These are phyloP conservation scores for Apiosordaria backusii DNA, from an alignment of 495 filamentous ascomycete species.

Conservation along the genomic window DNA sequence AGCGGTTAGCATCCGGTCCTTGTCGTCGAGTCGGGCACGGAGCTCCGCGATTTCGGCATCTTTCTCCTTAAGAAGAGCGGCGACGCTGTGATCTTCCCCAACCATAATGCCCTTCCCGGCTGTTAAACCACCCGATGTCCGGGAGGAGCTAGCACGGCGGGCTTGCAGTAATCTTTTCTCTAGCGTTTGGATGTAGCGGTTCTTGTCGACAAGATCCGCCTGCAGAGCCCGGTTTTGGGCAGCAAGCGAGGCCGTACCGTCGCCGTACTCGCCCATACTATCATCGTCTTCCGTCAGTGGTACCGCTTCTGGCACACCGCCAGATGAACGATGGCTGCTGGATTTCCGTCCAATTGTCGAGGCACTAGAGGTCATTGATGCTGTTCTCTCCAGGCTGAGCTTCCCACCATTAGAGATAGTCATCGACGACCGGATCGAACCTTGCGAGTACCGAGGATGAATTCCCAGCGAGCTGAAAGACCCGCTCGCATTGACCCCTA, in stretches of 20 bases:
- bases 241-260: constrained; percentile 76
- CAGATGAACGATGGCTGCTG: constrained; percentile 43
- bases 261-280: constrained; percentile 74
- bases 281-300: constrained; percentile 63
- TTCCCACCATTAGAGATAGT: constrained; percentile 64
- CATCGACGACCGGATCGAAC: constrained; percentile 65
- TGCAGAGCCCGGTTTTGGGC: constrained; percentile 84
- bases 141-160: constrained; percentile 81
- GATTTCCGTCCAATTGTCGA: constrained; percentile 54
- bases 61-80: constrained; percentile 73
- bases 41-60: constrained; percentile 92
- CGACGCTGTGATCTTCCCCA: constrained; percentile 65
- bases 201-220: constrained; percentile 91
- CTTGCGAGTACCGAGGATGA: constrained; percentile 59
- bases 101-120: constrained; percentile 55
- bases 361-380: constrained; percentile 61
- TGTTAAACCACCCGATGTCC: constrained; percentile 65
- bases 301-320: constrained; percentile 29
- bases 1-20: constrained; percentile 88
- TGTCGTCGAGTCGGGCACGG: constrained; percentile 86
- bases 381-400: constrained; percentile 56
- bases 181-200: constrained; percentile 89
- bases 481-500: constrained; percentile 78
- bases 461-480: constrained; percentile 70
- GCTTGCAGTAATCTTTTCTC: constrained; percentile 92